Base-by-base conservation (phyloP, 148 eudicot genomes). In the Rhododendron vialii region DNA sequence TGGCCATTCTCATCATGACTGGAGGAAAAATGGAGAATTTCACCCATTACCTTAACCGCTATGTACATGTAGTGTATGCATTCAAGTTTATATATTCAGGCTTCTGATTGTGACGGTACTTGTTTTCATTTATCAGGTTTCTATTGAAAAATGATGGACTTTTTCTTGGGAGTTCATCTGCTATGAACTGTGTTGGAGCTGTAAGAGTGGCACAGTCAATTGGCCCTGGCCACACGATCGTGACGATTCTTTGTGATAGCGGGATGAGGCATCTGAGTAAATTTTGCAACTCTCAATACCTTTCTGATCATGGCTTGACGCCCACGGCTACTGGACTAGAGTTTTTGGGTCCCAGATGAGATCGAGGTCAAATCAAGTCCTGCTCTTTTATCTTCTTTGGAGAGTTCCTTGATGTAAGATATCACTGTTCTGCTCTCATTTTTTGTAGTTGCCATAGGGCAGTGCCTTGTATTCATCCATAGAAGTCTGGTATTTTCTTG, bases 121-220 rank as follows among this genome's bases (percentile, higher is more conserved):
- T 53, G 77, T 84, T 5, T 13, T 28, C 75, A 47, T 86, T 80
- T 26, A 63, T 63, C 91, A 96, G 99, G 90, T 96, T 93, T 88
- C 95, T 97, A 35, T 75, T 97, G 94, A 95, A 93, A 90, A 94
- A 94, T 2, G 99, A 97, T 14, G 98, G 99, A 33, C 92, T 97
- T 35, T 97, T 97, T 91, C 84, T 97, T 87, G 99, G 99, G 45
- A 97, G 99, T 87, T 95, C 98, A 55, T 97, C 99, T 85, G 98
- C 99, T 33, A 97, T 97, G 98, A 95, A 97, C 90, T 95, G 98
- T 85, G 96, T 97, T 59, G 99, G 98, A 87, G 98, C 98, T 24
- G 95, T 97, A n/a, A 92, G 94, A 90, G 92, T 92, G 77, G 99
- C 98, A 71, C 90, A 92, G 80, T 77, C 84, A n/a, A 76, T 97